Evolutionary conservation across 1,284 basidiomycete genomes (phyloP).

Genomic region (Xerocomus alliaceus): DNA sequence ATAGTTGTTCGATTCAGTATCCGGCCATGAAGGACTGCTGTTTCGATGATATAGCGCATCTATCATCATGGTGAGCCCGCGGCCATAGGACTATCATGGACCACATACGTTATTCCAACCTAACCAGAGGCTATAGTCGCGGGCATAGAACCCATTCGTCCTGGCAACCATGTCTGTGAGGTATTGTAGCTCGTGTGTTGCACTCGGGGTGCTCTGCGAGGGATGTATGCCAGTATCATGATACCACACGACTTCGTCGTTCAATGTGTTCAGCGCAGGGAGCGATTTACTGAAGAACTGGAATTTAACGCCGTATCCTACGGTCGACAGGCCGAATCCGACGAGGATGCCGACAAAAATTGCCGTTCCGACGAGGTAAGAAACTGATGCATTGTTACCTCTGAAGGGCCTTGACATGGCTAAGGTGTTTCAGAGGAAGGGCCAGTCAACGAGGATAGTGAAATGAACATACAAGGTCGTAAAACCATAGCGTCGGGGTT

Average conservation of each 20-base stretch:
- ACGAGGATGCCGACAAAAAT: conserved; percentile 33
- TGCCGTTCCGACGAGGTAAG: conserved; percentile 24
- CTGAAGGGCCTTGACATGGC: conserved; percentile 14
- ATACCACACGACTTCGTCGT: conserved; percentile 27
- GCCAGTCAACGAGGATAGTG: background rate
- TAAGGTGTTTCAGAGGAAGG: background rate
- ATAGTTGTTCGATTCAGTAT: conserved; percentile 47
- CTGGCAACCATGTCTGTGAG: conserved; percentile 34
- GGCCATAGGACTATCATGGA: background rate
- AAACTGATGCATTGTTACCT: background rate
- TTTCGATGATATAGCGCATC: conserved; percentile 50
- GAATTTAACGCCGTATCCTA: conserved; percentile 20
- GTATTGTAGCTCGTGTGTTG: conserved; percentile 16
- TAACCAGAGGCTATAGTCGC: conserved; percentile 44
- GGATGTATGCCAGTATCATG: conserved; percentile 10
- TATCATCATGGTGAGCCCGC: conserved; percentile 16
- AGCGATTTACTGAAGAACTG: conserved; percentile 29
- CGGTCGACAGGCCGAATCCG: conserved; percentile 33
- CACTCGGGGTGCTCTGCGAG: background rate
- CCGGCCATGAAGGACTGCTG: conserved; percentile 47
- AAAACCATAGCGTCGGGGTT: background rate
- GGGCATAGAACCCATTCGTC: conserved; percentile 43
- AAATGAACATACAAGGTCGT: background rate
- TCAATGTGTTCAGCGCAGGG: conserved; percentile 16
- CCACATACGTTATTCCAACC: conserved; percentile 44